A percentile compares a stretch with the other conserved stretches of the same genome.
These are phyloP conservation scores for Yarrowia alimentaria DNA, from an alignment of 805 yeast species.

Conservation along the genomic window DNA sequence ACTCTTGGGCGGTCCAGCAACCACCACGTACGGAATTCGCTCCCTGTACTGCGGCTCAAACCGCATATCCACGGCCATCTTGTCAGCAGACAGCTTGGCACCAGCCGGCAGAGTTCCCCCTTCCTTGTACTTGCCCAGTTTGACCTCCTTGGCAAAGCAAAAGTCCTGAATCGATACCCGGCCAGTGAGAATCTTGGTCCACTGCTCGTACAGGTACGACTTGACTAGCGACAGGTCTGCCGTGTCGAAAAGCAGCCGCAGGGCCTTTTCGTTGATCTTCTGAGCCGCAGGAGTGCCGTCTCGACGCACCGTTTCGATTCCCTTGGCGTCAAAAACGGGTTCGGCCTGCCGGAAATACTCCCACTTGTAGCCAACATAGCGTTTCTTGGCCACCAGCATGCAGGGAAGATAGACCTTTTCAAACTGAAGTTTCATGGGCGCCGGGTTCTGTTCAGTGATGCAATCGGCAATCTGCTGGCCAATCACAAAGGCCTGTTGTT, in stretches of 20 bases:
- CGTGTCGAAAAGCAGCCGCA: slow-evolving; percentile 69
- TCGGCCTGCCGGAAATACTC: slow-evolving; percentile 53
- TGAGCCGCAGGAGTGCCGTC: slow-evolving; percentile 95
- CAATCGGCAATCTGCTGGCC: slow-evolving; percentile 68
- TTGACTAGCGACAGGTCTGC: slow-evolving; percentile 70
- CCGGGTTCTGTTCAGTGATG: slow-evolving; percentile 68
- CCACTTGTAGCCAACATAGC: slow-evolving; percentile 86
- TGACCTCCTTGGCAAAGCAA: slow-evolving; percentile 88
- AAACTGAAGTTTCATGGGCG: slow-evolving; percentile 78
- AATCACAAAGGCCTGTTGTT: slow-evolving; percentile 69
- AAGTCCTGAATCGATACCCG: slow-evolving; percentile 74
- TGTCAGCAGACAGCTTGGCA: slow-evolving; percentile 71
- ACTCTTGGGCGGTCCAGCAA: slow-evolving; percentile 54
- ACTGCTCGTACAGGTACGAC: slow-evolving; percentile 60
- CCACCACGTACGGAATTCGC: slow-evolving; percentile 82
- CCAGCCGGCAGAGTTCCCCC: slow-evolving; percentile 83
- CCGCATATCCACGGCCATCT: slow-evolving; percentile 61
- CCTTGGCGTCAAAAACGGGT: slow-evolving; percentile 90
- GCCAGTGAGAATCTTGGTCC: slow-evolving; percentile 61
- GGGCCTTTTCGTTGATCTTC: slow-evolving; percentile 68
- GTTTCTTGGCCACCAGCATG: slow-evolving; percentile 75
- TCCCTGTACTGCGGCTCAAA: slow-evolving; percentile 85
- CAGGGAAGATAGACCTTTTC: slow-evolving; percentile 93
- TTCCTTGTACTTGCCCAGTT: slow-evolving; percentile 76
- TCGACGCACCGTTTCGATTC: slow-evolving; percentile 89